phyloP scores from a whole-genome alignment of 2,329 filamentous ascomycete species.

The Fusarium redolens region DNA sequence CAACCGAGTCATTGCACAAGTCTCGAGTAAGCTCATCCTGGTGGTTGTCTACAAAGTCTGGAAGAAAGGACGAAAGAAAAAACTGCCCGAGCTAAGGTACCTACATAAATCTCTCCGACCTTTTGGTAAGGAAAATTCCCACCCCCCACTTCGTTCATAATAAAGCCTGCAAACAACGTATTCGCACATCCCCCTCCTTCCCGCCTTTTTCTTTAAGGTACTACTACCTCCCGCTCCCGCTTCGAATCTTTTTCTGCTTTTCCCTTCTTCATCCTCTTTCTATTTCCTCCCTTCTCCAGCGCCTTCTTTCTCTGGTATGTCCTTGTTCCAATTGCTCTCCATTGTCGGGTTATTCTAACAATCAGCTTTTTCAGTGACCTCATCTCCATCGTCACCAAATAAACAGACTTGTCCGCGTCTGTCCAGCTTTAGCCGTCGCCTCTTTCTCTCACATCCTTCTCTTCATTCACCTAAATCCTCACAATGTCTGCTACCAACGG shows the following conservation, averaged over 20 bases:
- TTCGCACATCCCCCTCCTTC: constrained; percentile 46
- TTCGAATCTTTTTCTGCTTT: constrained; percentile 45
- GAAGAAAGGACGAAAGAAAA: constrained; percentile 3
- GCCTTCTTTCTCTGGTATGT: constrained; percentile 22
- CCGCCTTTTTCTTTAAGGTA: constrained; percentile 43
- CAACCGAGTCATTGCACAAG: constrained; percentile 17
- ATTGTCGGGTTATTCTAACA: constrained; percentile 32
- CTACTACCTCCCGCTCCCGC: constrained; percentile 47
- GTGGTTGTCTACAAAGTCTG: not conserved
- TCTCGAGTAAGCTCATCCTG: constrained; percentile 11
- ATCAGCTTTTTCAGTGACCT: constrained; percentile 35
- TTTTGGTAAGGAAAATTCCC: constrained; percentile 31
- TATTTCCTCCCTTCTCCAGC: constrained; percentile 24
- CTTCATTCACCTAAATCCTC: constrained; percentile 45
- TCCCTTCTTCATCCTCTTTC: constrained; percentile 38
- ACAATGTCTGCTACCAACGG: constrained; percentile 68
- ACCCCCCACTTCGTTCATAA: constrained; percentile 39
- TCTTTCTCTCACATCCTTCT: constrained; percentile 28
- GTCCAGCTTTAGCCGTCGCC: constrained; percentile 38
- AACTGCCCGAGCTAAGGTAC: not conserved
- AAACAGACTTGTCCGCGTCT: constrained; percentile 38
- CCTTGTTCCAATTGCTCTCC: constrained; percentile 4
- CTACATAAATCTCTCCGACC: constrained; percentile 18
- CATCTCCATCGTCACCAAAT: constrained; percentile 34
- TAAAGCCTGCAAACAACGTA: constrained; percentile 43